Percentiles rank a stretch among this genome's conserved stretches.
phyloP scores from a whole-genome alignment of 2,329 filamentous ascomycete species.

The Fusarium kyushuense region DNA sequence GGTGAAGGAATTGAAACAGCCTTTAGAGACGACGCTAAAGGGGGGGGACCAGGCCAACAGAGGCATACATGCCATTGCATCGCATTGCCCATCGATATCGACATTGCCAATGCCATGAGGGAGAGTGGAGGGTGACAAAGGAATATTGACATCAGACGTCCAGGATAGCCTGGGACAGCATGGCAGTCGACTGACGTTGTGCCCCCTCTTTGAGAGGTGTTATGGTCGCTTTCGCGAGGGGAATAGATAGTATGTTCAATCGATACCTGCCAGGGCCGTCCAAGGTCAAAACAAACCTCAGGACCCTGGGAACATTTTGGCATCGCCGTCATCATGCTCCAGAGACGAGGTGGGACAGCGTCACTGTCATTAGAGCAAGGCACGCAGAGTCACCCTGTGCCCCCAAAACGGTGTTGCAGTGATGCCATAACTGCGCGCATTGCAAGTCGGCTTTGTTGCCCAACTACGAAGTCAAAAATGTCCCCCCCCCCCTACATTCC shows the following conservation, averaged over 20 bases:
- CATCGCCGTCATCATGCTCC: slow-evolving; percentile 47
- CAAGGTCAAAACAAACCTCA: slow-evolving; percentile 38
- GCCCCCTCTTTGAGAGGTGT: slow-evolving; percentile 41
- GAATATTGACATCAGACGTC: slow-evolving; percentile 45
- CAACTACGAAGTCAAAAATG: slow-evolving; percentile 7
- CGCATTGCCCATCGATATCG: slow-evolving; percentile 18
- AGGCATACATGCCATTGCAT: slow-evolving; percentile 35
- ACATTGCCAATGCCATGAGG: slow-evolving; percentile 19
- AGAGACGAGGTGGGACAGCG: slow-evolving; percentile 43
- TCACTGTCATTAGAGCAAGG: slow-evolving; percentile 33
- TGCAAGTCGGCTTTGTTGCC: slow-evolving; percentile 32
- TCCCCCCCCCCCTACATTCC: slow-evolving; percentile 19
- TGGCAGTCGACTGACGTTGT: slow-evolving; percentile 45
- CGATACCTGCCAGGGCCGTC: slow-evolving; percentile 9
- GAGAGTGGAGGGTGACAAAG: slow-evolving; percentile 40
- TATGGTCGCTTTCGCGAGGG: slow-evolving; percentile 38
- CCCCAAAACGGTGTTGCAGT: slow-evolving; percentile 45
- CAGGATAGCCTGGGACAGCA: slow-evolving; percentile 42
- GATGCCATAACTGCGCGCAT: slow-evolving; percentile 45
- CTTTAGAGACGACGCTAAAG: slow-evolving; percentile 37
- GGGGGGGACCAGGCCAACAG: slow-evolving; percentile 20
- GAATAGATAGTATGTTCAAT: slow-evolving; percentile 1
- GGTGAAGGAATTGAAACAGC: slow-evolving; percentile 51
- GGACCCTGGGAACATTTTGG: slow-evolving; percentile 41
- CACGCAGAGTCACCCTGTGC: slow-evolving; percentile 24